A percentile compares a stretch with the other conserved stretches of the same genome.
These are phyloP conservation scores for Venturia aucupariae DNA, from an alignment of 2,329 filamentous ascomycete genomes.

Conservation along the genomic window DNA sequence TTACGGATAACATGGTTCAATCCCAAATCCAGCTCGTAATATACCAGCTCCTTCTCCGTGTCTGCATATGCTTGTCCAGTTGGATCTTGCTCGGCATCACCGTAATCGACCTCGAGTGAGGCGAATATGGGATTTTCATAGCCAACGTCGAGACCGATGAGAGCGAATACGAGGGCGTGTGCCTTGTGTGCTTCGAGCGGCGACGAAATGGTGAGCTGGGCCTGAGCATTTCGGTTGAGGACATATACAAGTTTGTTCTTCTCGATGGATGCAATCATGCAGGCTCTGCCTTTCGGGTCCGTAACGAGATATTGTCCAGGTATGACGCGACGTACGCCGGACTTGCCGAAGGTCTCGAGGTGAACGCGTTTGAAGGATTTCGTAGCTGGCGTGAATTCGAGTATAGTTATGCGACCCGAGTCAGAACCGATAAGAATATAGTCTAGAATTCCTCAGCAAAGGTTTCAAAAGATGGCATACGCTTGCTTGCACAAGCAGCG, in stretches of 20 bases:
- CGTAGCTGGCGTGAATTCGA: conserved; percentile 80
- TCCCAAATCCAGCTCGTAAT: conserved; percentile 94
- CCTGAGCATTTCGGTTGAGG: conserved; percentile 87
- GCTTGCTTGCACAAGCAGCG: conserved; percentile 1
- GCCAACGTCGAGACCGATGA: conserved; percentile 85
- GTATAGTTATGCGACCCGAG: conserved; percentile 86
- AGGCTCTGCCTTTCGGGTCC: conserved; percentile 91
- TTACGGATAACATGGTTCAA: conserved; percentile 95
- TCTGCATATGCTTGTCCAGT: conserved; percentile 74
- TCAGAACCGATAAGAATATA: conserved; percentile 93
- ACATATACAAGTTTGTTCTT: conserved; percentile 99
- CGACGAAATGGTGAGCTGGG: conserved; percentile 92
- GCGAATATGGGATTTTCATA: conserved; percentile 98
- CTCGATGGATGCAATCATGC: conserved; percentile 85
- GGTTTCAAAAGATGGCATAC: background rate
- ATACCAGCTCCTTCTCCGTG: conserved; percentile 83
- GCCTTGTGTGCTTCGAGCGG: conserved; percentile 93
- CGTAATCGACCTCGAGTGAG: conserved; percentile 86
- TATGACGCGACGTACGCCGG: conserved; percentile 82
- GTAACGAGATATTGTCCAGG: conserved; percentile 94
- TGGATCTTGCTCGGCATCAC: conserved; percentile 82
- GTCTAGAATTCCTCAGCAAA: conserved; percentile 47
- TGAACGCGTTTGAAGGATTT: conserved; percentile 86
- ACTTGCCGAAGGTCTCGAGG: conserved; percentile 97
- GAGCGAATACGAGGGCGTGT: conserved; percentile 78